These are phyloP conservation scores for Penicillium lagena DNA, from an alignment of 495 filamentous ascomycete genomes.

Conservation along the genomic window DNA sequence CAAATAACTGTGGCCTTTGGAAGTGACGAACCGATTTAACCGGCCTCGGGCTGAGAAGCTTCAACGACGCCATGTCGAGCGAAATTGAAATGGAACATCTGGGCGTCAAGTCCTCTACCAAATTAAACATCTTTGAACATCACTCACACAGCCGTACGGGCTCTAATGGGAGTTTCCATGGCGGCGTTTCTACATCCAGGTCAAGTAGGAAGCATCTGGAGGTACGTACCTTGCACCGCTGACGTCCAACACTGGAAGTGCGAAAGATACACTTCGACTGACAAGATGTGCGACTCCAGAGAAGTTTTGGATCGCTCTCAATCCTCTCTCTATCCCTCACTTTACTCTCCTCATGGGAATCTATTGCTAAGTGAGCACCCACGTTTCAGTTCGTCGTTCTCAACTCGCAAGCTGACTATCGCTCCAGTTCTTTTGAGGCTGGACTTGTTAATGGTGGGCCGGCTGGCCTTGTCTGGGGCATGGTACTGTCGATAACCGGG, in stretches of 20 bases:
- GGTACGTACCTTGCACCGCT: constrained; percentile 1
- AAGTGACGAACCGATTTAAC: too few relatives aligned
- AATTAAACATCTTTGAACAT: background rate
- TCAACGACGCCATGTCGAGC: constrained; percentile 3
- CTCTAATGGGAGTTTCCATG: constrained; percentile 5
- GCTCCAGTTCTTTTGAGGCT: constrained; percentile 6
- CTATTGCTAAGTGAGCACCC: constrained; percentile 11
- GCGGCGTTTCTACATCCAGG: constrained; percentile 8
- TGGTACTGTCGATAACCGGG: constrained; percentile 18
- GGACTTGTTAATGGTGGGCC: constrained; percentile 25
- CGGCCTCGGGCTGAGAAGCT: too few relatives aligned
- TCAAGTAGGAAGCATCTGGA: constrained; percentile 10
- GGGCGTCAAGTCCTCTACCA: constrained; percentile 6
- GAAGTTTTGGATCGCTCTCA: constrained; percentile 22
- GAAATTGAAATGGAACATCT: constrained; percentile 9
- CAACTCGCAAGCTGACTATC: background rate
- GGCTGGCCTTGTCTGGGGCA: constrained; percentile 22
- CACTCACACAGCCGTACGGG: constrained; percentile 1
- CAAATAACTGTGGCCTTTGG: too few relatives aligned
- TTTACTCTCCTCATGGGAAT: constrained; percentile 23
- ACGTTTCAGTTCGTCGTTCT: background rate
- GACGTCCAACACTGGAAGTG: background rate
- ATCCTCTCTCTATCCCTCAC: constrained; percentile 22
- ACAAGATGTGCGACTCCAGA: constrained; percentile 3
- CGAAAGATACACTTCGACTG: too few relatives aligned